Evolutionary conservation across 345 rosid genomes (phyloP), one percentile per base, ranked within the genome.

Genomic region (Linum tenue): DNA sequence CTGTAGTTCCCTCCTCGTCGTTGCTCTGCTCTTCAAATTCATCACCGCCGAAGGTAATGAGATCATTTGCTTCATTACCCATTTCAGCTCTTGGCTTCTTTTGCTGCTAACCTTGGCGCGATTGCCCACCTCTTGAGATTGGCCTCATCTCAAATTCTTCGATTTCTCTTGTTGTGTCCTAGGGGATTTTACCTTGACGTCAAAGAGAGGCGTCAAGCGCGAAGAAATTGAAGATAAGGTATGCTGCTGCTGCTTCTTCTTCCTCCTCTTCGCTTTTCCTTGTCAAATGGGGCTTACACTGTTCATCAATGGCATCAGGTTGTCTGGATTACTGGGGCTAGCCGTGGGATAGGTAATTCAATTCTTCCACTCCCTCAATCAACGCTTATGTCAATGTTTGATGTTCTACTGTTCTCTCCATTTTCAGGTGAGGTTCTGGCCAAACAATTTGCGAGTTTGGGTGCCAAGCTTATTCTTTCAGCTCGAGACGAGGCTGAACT

Each of bases 291-390:
- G 36, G 50, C 31, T 22, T 22, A 22, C 37, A 35, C 65, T 64
- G 38, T 37, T 4, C 2, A 56, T 73, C 56, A 22, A 22, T 22
- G 31, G 31, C 66, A 60, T 35, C 73, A 87, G 98, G 96, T 92
- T 31, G 76, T 90, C 35, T 92, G 98, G 98, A 86, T 92, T 59
- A 92, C 98, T 58, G 97, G 98, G 11, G 96, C 97, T 39, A 90
- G 98, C 73, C 91, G 98, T 37, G 98, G 98, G 64, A 92, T 92
- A 37, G 98, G 98, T 89, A 81, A 37, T 75, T 17, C 56, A 22
- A 10, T 57, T 22, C 37, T n/a, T 8, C 9, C 44, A 17, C 36
- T 55, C 1, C 31, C 31, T 22, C 31, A 22, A 22, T 22, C 1
- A 22, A 22, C 31, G 31, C 31, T 22, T 22, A 22, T 22, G 42